Base-by-base conservation (phyloP, 306 rosid species). In the Betula pendula region DNA sequence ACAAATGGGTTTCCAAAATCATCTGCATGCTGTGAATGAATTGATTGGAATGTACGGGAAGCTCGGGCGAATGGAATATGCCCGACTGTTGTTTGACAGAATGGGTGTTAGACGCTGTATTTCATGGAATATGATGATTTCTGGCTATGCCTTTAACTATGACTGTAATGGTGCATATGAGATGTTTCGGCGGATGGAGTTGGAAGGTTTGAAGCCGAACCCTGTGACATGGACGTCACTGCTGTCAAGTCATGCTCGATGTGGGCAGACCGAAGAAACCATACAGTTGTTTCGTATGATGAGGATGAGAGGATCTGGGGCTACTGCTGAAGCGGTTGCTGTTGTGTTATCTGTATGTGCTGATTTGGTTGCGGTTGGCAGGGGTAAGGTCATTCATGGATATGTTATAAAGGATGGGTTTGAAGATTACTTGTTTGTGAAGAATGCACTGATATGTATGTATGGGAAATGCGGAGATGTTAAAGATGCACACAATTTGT, bases 171-270 rank as follows among this genome's bases (percentile, higher is more conserved):
- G 97, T 72, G 92, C 98, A 45, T 79, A 33, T 43, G 77, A 83
- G 83, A 83, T 87, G 69, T 90, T 90, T 77, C 78, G 27, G 72
- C 68, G 80, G 82, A 90, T 94, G 98, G 89, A 87, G 77, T 78
- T 73, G 75, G 90, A 84, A 50, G 89, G 92, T 38, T 81, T 84
- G 62, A 74, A 74, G 80, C 92, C 98, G 0, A 90, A 94, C 65
- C 83, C 87, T 2, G 92, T 94, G 35, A 88, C 96, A 2, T 94
- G 97, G 97, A 94, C 98, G 0, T 92, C 97, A 0, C 65, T 94
- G 31, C 43, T 94, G 84, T 92, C 96, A n/a, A 90, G 96, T 77
- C 90, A 89, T 63, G 91, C 91, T 50, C 81, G 91, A 47, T 86
- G 90, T 52, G 96, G 96, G 20, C 79, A 47, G 70, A 76, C 47